Conservation (phyloP, 768 basidiomycete species). For the Auricularia cornea region DNA sequence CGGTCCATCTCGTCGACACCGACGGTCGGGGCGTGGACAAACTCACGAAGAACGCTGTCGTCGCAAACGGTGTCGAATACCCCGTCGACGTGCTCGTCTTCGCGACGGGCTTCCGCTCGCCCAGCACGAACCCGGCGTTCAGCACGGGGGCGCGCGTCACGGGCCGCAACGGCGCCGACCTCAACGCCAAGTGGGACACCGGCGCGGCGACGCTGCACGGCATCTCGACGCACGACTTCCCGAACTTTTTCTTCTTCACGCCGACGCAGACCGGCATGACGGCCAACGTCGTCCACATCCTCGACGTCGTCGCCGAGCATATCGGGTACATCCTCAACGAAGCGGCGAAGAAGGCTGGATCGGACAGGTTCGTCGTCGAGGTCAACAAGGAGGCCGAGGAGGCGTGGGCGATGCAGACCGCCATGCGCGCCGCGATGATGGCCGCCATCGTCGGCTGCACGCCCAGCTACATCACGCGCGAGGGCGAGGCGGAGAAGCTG, state of each 20-base stretch:
- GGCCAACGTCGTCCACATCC: neutral
- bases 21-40: neutral
- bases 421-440: neutral
- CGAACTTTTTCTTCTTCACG: neutral
- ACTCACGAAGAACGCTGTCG: neutral
- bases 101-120: neutral
- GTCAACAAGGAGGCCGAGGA: neutral
- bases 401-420: neutral
- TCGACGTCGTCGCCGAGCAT: neutral
- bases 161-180: neutral
- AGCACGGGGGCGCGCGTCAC: neutral
- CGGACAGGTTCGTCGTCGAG: neutral
- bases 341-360: neutral
- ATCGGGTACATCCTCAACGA: neutral
- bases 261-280: neutral
- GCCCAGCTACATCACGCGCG: neutral
- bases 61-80: neutral
- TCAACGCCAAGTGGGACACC: neutral
- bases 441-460: neutral
- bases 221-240: neutral
- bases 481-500: neutral
- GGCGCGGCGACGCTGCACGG: neutral
- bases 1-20: slow-evolving; percentile 4
- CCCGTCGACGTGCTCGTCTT: neutral
- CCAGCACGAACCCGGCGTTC: neutral